phyloP scores from a whole-genome alignment of 306 rosid genomes.

The Biancaea sappan region DNA sequence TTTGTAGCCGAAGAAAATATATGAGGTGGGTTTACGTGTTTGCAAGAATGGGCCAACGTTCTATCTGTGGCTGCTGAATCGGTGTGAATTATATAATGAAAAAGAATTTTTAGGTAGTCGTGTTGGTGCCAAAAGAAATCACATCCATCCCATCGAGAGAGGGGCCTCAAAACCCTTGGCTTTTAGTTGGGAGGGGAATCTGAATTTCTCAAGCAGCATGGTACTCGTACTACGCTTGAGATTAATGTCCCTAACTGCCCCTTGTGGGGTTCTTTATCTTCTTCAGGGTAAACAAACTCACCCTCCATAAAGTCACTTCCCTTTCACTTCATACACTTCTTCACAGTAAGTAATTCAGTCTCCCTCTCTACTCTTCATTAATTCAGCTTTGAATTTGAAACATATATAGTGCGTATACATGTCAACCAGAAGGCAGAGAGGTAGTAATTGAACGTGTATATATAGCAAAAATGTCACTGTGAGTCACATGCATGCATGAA shows the following conservation, averaged over 20 bases:
- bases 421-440: not conserved
- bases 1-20: constrained; percentile 1
- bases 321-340: too few species aligned
- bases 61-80: not conserved
- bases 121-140: constrained; percentile 44
- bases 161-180: constrained; percentile 20
- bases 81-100: constrained; percentile 17
- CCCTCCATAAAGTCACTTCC: constrained; percentile 10
- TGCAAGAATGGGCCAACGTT: constrained; percentile 5
- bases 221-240: too few species aligned
- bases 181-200: constrained; percentile 38
- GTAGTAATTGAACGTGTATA: not conserved
- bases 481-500: constrained; percentile 31
- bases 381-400: not conserved
- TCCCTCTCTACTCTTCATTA: not conserved
- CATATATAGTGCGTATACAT: not conserved
- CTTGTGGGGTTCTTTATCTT: constrained; percentile 34
- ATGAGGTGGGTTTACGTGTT: constrained; percentile 10
- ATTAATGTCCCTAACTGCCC: too few species aligned
- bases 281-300: constrained; percentile 18
- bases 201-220: constrained; percentile 22
- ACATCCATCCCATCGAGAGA: constrained; percentile 38
- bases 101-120: constrained; percentile 51
- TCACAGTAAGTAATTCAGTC: not conserved
- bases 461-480: constrained; percentile 12